Evolutionary conservation across 1,284 basidiomycete species (phyloP).

Genomic region (Meripilus lineatus): DNA sequence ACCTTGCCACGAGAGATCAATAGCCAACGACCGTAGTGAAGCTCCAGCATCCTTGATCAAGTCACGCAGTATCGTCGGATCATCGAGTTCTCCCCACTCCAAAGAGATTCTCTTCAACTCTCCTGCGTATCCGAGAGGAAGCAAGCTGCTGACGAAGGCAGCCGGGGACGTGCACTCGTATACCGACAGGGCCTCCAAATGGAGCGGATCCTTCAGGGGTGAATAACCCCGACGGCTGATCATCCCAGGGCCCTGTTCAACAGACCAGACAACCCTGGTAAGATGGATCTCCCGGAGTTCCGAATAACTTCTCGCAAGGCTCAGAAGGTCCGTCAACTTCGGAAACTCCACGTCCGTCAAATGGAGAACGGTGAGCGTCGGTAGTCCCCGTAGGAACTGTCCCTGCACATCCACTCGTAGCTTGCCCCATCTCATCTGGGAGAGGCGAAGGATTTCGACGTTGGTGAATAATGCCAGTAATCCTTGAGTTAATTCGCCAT

Average conservation of each 20-base stretch:
- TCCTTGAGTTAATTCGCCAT: not conserved
- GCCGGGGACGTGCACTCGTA: constrained; percentile 3
- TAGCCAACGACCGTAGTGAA: not conserved
- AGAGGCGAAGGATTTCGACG: not conserved
- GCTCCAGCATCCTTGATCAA: not conserved
- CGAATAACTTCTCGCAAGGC: constrained; percentile 1
- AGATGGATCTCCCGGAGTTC: not conserved
- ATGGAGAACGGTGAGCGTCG: not conserved
- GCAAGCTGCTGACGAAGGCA: not conserved
- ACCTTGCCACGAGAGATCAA: constrained; percentile 8
- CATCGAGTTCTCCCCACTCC: constrained; percentile 5
- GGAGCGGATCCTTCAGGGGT: not conserved
- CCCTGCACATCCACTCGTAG: constrained; percentile 2
- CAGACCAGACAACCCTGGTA: not conserved
- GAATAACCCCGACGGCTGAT: too few relatives aligned
- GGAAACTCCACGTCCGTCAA: constrained; percentile 2
- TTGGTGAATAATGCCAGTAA: not conserved
- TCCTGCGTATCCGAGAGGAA: not conserved
- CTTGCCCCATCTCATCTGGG: constrained; percentile 1
- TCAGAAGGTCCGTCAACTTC: constrained; percentile 2
- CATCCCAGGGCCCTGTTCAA: not conserved
- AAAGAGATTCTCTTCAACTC: not conserved
- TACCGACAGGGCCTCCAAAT: not conserved
- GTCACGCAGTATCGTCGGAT: constrained; percentile 1
- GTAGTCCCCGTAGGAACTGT: not conserved